These are phyloP conservation scores for Aureobasidium sp. DNA, from an alignment of 2,329 filamentous ascomycete species.

Conservation along the genomic window DNA sequence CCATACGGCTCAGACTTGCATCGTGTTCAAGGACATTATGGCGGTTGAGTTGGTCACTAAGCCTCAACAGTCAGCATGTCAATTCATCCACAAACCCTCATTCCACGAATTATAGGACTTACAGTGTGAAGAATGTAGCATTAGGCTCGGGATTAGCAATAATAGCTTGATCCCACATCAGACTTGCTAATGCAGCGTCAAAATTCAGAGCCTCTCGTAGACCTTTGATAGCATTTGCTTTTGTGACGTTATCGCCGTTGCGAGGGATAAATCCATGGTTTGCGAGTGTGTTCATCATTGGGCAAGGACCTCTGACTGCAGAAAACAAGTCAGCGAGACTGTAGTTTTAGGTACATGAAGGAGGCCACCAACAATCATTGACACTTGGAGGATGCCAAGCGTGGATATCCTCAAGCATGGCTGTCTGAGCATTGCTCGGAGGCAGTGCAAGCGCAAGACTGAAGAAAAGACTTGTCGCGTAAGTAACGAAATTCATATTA, in stretches of 20 bases:
- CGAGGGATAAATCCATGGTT: conserved; percentile 24
- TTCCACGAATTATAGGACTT: too few species aligned
- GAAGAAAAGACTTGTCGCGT: background rate
- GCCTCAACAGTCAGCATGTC: too few species aligned
- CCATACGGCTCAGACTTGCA: background rate
- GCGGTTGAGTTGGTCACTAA: background rate
- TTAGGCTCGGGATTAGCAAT: background rate
- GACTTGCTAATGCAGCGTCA: background rate
- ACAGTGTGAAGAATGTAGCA: background rate
- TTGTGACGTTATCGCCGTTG: conserved; percentile 17
- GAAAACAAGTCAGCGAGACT: background rate
- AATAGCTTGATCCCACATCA: conserved; percentile 4
- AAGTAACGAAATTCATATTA: background rate
- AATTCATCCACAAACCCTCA: too few species aligned
- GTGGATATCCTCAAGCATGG: background rate
- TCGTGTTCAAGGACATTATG: background rate
- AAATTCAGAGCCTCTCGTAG: background rate
- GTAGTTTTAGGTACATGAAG: too few species aligned
- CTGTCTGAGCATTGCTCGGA: background rate
- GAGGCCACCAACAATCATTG: background rate
- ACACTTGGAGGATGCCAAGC: background rate
- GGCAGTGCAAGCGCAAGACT: background rate
- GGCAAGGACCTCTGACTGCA: conserved; percentile 19
- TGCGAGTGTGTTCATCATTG: conserved; percentile 22
- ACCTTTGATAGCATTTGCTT: background rate